Evolutionary conservation across 2,329 filamentous ascomycete genomes (phyloP).

Genomic region (Sclerotinia spermophila): DNA sequence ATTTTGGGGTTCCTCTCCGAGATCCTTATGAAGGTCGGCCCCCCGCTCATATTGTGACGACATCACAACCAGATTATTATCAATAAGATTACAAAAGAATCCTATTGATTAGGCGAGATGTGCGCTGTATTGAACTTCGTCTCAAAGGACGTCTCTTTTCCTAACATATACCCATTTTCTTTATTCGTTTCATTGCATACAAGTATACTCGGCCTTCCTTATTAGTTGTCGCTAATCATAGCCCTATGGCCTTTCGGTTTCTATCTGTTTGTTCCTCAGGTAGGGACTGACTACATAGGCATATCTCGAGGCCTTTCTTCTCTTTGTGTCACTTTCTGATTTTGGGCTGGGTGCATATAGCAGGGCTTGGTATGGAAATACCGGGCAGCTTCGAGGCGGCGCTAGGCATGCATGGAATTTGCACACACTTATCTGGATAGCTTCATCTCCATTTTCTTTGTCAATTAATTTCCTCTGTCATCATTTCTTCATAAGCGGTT

Average conservation of each 20-base stretch:
- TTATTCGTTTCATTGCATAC: no score
- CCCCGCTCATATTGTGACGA: constrained; percentile 3
- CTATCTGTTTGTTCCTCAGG: background rate
- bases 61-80: constrained; percentile 9
- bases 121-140: no score
- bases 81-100: background rate
- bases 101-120: background rate
- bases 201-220: no score
- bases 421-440: constrained; percentile 6
- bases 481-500: background rate
- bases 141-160: background rate
- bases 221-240: background rate
- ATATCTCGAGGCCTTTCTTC: background rate
- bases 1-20: background rate
- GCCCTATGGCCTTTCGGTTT: background rate
- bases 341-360: constrained; percentile 8
- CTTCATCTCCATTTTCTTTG: background rate
- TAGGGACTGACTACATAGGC: background rate
- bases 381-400: constrained; percentile 10
- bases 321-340: background rate
- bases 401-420: constrained; percentile 9
- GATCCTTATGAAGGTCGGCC: constrained; percentile 8
- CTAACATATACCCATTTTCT: background rate
- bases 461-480: background rate
- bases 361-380: constrained; percentile 2